Conservation (phyloP, 2,329 filamentous ascomycete species). For the Aspergillus sp. region DNA sequence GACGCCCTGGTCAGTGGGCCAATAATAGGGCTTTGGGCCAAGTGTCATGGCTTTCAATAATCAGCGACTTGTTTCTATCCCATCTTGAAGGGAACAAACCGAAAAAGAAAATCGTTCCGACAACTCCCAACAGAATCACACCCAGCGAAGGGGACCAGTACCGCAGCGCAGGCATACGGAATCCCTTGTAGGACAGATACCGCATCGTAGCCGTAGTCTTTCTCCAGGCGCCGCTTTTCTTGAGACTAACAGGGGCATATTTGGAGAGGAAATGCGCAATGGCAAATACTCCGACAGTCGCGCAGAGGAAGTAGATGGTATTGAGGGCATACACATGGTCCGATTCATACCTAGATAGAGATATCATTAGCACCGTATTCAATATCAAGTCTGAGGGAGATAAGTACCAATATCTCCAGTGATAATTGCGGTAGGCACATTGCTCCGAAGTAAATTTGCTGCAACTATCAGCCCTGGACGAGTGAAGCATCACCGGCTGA, state of each 20-base stretch:
- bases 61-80: too few relatives aligned
- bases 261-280: constrained; percentile 32
- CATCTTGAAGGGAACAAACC: constrained; percentile 19
- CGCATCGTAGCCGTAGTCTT: constrained; percentile 32
- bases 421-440: constrained; percentile 20
- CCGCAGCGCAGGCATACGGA: constrained; percentile 25
- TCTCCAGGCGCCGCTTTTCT: constrained; percentile 24
- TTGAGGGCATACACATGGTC: constrained; percentile 51
- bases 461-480: constrained; percentile 22
- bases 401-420: constrained; percentile 29
- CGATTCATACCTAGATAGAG: constrained; percentile 44
- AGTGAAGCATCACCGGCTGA: constrained; percentile 28
- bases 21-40: constrained; percentile 52
- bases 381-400: background rate
- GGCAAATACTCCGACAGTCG: constrained; percentile 45
- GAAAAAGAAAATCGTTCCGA: constrained; percentile 45
- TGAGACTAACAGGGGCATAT: constrained; percentile 24
- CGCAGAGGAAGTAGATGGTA: constrained; percentile 51
- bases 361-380: background rate
- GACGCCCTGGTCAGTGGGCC: constrained; percentile 40
- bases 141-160: constrained; percentile 45
- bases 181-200: constrained; percentile 40
- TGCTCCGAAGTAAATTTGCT: constrained; percentile 24
- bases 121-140: constrained; percentile 34
- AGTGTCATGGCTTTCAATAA: constrained; percentile 34